Percentiles rank a stretch among this genome's conserved stretches.
Conservation (phyloP, 768 basidiomycete species). For the Pleurotus tuber-regium region DNA sequence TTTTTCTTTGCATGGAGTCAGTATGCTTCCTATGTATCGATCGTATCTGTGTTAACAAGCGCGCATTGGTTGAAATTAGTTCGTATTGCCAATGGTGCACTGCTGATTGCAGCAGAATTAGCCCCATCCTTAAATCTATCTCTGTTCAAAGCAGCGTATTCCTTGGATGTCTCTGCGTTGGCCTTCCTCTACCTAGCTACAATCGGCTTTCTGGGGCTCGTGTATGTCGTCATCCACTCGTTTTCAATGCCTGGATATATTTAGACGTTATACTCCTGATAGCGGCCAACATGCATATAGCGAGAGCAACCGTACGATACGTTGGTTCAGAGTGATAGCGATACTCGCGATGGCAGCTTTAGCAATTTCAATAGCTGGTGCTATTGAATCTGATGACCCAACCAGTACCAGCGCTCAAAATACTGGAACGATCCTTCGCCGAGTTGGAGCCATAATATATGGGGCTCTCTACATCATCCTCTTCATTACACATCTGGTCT, state of each 20-base stretch:
- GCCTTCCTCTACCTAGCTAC: constrained; percentile 39
- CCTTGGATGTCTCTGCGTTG: constrained; percentile 43
- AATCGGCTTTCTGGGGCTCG: constrained; percentile 50
- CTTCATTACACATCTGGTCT: constrained; percentile 36
- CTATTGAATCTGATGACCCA: constrained; percentile 33
- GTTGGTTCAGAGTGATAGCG: constrained; percentile 34
- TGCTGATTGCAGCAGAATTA: constrained; percentile 55
- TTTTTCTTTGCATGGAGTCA: constrained; percentile 59
- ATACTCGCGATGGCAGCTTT: constrained; percentile 36
- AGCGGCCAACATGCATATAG: constrained; percentile 54
- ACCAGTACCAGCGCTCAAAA: constrained; percentile 26
- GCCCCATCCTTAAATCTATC: constrained; percentile 34
- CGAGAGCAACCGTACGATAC: constrained; percentile 41
- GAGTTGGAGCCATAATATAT: constrained; percentile 40
- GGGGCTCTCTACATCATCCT: constrained; percentile 39
- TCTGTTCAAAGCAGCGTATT: constrained; percentile 52
- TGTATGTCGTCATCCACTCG: constrained; percentile 28
- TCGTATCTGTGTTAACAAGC: background rate
- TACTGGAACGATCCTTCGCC: constrained; percentile 38
- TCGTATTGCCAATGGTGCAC: constrained; percentile 54
- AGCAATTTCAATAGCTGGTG: constrained; percentile 43
- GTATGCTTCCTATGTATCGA: too few species aligned
- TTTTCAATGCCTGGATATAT: constrained; percentile 20
- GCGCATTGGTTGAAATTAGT: constrained; percentile 31
- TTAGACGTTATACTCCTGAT: constrained; percentile 16